These are phyloP conservation scores for Canavalia ensiformis DNA, from an alignment of 306 rosid genomes.

Conservation along the genomic window DNA sequence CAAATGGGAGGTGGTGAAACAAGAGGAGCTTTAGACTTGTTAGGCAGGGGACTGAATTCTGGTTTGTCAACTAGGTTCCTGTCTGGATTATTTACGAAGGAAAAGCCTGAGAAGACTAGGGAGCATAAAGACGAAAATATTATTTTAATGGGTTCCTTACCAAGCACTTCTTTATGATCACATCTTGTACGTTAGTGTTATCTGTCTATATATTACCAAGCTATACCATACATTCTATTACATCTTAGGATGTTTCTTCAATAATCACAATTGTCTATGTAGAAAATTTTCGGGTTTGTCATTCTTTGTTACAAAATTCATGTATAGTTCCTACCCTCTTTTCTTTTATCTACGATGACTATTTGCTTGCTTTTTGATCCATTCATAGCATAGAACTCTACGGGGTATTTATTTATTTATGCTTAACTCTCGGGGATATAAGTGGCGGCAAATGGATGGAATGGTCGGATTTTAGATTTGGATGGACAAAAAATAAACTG, in stretches of 20 bases:
- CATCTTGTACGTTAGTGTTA: slow-evolving; percentile 33
- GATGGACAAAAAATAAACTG: background rate
- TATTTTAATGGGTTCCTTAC: slow-evolving; percentile 90
- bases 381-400: slow-evolving; percentile 23
- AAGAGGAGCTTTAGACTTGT: slow-evolving; percentile 61
- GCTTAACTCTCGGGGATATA: background rate
- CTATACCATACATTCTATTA: slow-evolving; percentile 42
- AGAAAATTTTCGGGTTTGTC: slow-evolving; percentile 44
- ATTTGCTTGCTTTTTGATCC: background rate
- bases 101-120: slow-evolving; percentile 55
- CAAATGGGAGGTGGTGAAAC: slow-evolving; percentile 52
- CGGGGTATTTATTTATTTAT: too few species aligned
- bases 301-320: slow-evolving; percentile 49
- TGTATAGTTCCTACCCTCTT: slow-evolving; percentile 38
- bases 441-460: background rate
- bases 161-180: slow-evolving; percentile 67
- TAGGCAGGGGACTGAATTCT: slow-evolving; percentile 68
- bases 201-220: slow-evolving; percentile 38
- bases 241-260: slow-evolving; percentile 43
- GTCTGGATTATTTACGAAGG: slow-evolving; percentile 71
- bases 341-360: background rate
- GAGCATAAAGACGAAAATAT: slow-evolving; percentile 73
- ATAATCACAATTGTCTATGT: slow-evolving; percentile 42
- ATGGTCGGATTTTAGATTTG: background rate
- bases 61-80: slow-evolving; percentile 61